These are phyloP conservation scores for Starmerella vaccinii DNA, from an alignment of 805 yeast genomes.

Conservation along the genomic window DNA sequence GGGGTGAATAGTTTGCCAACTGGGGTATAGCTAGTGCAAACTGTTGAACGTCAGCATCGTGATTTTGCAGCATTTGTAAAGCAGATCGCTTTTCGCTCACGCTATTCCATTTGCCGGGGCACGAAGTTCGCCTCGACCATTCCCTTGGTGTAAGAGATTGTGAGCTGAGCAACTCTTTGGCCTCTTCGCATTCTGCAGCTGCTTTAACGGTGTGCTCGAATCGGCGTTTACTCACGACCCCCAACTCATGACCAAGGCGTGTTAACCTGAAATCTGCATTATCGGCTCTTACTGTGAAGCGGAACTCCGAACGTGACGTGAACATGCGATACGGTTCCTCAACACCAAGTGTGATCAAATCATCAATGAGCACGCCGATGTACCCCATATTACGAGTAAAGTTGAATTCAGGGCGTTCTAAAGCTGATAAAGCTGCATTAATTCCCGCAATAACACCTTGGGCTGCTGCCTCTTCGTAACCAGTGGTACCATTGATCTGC, in stretches of 20 bases:
- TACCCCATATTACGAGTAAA: slow-evolving; percentile 75
- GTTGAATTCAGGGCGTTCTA: slow-evolving; percentile 37
- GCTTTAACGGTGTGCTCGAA: slow-evolving; percentile 43
- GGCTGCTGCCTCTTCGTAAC: slow-evolving; percentile 97
- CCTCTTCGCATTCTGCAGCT: slow-evolving; percentile 35
- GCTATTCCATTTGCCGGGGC: slow-evolving; percentile 36
- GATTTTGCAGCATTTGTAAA: slow-evolving; percentile 30
- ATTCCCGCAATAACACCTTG: slow-evolving; percentile 95
- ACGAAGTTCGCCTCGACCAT: slow-evolving; percentile 49
- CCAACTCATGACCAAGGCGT: slow-evolving; percentile 49
- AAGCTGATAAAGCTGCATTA: slow-evolving; percentile 66
- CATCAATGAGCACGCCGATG: slow-evolving; percentile 87
- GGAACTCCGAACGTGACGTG: slow-evolving; percentile 88
- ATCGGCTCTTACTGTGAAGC: slow-evolving; percentile 83
- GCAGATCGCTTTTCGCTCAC: slow-evolving; percentile 39
- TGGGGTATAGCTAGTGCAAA: slow-evolving; percentile 33
- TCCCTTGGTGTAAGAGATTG: slow-evolving; percentile 43
- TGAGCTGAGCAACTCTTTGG: slow-evolving; percentile 39
- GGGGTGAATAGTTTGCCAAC: slow-evolving; percentile 31
- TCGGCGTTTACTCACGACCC: slow-evolving; percentile 56
- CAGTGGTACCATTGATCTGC: slow-evolving; percentile 97
- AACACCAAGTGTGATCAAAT: slow-evolving; percentile 87
- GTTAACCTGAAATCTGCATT: slow-evolving; percentile 88
- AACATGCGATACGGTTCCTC: slow-evolving; percentile 97
- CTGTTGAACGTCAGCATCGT: slow-evolving; percentile 60